These are phyloP conservation scores for Physcomitrellopsis africana DNA, from an alignment of 225 moss, liverwort and hornwort genomes.

Conservation along the genomic window DNA sequence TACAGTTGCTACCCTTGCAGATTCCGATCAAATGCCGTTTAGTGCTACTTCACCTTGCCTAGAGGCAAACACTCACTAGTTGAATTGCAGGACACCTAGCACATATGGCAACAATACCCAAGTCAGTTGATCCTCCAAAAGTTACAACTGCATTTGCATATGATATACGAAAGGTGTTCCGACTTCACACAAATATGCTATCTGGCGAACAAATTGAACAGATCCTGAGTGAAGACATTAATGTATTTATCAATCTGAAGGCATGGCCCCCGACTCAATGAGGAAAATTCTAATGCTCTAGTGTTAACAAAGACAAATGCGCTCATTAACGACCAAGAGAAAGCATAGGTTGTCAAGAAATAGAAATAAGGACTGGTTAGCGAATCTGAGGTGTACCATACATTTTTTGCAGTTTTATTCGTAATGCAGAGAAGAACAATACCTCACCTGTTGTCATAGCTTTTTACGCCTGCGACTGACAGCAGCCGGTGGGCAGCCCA, in stretches of 20 bases:
- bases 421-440: background rate
- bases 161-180: background rate
- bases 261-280: background rate
- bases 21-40: background rate
- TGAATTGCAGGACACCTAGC: background rate
- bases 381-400: constrained; percentile 1
- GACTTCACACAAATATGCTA: background rate
- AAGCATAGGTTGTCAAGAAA: constrained; percentile 14
- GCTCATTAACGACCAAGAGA: constrained; percentile 4
- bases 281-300: background rate
- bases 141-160: background rate
- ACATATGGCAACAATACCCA: background rate
- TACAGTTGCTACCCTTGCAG: background rate
- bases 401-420: constrained; percentile 8
- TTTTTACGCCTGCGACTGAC: background rate
- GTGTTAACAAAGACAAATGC: background rate
- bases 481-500: background rate
- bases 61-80: background rate
- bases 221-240: background rate
- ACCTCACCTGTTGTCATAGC: background rate
- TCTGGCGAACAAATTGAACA: background rate
- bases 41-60: background rate
- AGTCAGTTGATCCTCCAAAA: background rate
- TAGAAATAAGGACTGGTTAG: background rate
- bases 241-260: constrained; percentile 2